A percentile compares a stretch with the other conserved stretches of the same genome.
Evolutionary conservation across 306 rosid species (phyloP).

Genomic region (Cucurbita ficifolia): DNA sequence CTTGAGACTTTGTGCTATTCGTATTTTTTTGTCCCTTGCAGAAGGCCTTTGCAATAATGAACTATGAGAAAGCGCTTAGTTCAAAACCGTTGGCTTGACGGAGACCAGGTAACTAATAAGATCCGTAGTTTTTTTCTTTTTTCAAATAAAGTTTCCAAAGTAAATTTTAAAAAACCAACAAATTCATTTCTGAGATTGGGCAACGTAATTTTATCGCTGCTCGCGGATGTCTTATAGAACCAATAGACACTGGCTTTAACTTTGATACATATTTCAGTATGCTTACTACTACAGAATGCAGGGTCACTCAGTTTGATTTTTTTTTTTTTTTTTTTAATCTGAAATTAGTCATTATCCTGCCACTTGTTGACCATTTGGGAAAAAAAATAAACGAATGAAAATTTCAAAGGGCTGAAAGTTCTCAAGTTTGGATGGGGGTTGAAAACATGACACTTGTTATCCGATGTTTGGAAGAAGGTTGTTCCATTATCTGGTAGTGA

Average conservation of each 20-base stretch:
- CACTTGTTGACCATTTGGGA: neutral
- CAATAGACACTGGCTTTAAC: neutral
- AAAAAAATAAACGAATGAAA: neutral
- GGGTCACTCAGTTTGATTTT: neutral
- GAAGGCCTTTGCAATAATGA: neutral
- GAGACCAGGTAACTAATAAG: neutral
- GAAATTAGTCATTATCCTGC: neutral
- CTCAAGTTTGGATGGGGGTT: neutral
- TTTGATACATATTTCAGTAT: neutral
- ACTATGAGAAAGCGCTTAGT: neutral
- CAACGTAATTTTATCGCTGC: neutral
- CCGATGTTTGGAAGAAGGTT: neutral
- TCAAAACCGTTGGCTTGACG: neutral
- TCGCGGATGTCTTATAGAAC: neutral
- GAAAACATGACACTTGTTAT: neutral
- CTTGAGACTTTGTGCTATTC: neutral
- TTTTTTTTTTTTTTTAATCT: neutral
- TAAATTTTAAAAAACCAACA: neutral
- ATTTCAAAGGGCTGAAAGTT: neutral
- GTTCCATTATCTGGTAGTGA: neutral
- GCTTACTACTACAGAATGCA: neutral
- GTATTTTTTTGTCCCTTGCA: neutral
- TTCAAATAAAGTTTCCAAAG: neutral
- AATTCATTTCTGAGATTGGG: neutral
- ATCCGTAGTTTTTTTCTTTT: neutral